phyloP scores from a whole-genome alignment of 2,329 filamentous ascomycete genomes.

The Monosporascus sp. region DNA sequence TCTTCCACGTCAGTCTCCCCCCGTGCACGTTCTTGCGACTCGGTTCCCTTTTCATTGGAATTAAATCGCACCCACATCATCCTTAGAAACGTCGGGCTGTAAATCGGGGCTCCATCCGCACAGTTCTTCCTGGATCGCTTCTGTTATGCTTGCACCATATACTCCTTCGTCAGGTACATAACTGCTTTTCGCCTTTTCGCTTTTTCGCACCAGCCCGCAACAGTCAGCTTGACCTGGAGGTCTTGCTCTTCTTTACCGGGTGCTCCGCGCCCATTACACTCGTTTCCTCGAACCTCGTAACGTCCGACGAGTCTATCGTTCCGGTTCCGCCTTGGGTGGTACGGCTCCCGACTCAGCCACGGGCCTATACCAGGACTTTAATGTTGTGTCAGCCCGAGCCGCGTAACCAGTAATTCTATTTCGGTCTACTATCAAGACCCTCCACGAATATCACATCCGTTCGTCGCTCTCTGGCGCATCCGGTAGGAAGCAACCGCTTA shows the following conservation, averaged over 20 bases:
- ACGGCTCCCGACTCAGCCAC: not conserved
- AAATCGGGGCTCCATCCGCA: no score
- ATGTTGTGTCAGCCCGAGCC: not conserved
- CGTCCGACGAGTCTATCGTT: not conserved
- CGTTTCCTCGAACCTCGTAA: slow-evolving; percentile 30
- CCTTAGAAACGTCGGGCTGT: no score
- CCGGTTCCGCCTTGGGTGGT: not conserved
- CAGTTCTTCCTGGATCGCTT: no score
- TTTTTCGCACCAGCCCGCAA: not conserved
- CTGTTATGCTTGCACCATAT: no score
- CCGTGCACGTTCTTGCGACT: no score
- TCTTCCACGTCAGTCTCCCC: no score
- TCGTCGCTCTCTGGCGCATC: not conserved
- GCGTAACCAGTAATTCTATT: not conserved
- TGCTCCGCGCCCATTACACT: slow-evolving; percentile 51
- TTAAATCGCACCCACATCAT: no score
- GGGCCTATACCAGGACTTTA: not conserved
- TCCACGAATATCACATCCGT: not conserved
- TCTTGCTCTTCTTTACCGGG: slow-evolving; percentile 20
- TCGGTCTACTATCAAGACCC: not conserved
- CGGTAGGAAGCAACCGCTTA: no score
- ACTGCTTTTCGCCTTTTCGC: not conserved
- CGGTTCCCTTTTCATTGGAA: no score
- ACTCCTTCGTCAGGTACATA: not conserved
- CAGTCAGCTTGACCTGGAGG: not conserved